Evolutionary conservation across 495 filamentous ascomycete genomes (phyloP), one percentile per base, ranked within the genome.

Genomic region (Cercophora newfieldiana): DNA sequence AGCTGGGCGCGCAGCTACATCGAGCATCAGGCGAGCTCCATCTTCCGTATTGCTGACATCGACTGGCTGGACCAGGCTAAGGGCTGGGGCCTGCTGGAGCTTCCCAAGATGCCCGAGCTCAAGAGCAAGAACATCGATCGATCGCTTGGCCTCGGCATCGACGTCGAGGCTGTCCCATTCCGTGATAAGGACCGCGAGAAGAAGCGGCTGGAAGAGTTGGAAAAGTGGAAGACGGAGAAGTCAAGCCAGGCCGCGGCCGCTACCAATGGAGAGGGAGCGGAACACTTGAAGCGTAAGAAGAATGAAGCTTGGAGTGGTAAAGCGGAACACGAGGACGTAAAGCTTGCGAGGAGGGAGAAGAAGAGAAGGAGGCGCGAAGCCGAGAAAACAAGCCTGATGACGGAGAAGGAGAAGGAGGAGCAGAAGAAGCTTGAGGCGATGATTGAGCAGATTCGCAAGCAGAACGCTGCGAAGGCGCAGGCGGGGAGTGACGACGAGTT

Each of bases 81-180:
- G 61, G 90, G 89, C 12, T 99, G 93, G 90, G 81, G 80, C 18
- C 81, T 99, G 8, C 80, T 98, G 47, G 89, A 86, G 64, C 82
- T 98, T 57, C 95, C 95, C 48, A 94, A 91, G 75, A 99, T 99
- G 95, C 95, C 96, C 0, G 95, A 99, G 73, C 75, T 94, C 61
- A 88, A 87, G 66, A 85, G 75, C 7, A 92, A 89, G 72, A 78
- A 85, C 0, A 88, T 88, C 33, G 88, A 92, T 69, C 80, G 84
- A 22, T 77, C 96, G 61, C 78, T 97, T 44, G 94, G 96, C 70
- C 77, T 97, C 69, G 94, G 91, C 8, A 89, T 98, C 71, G 96
- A 97, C 78, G 87, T 81, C 67, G 74, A 80, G 19, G 71, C 71
- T 10, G 81, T 88, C 68, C 81, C 87, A 1, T 98, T 96, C 77